Evolutionary conservation across 164 flowering plant genomes (phyloP).

Genomic region (Berberis vulgaris): DNA sequence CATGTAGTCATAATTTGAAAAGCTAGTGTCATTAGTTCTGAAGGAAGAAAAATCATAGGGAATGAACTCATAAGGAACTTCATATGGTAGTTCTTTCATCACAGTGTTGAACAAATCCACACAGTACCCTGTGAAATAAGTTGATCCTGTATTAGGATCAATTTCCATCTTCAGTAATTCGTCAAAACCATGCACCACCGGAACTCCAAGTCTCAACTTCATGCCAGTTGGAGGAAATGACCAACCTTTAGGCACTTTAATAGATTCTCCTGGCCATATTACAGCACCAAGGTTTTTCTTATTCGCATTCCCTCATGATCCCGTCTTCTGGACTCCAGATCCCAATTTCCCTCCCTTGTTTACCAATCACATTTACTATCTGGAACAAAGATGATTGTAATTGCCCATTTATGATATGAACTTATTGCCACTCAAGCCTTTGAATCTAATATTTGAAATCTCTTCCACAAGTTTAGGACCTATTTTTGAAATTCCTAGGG

Average conservation of each 20-base stretch:
- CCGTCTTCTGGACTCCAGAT: not conserved
- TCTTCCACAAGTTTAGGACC: not conserved
- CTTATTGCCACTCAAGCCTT: not conserved
- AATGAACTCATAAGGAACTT: not conserved
- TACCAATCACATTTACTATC: not conserved
- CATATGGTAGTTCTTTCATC: not conserved
- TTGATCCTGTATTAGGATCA: not conserved
- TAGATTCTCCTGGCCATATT: not conserved
- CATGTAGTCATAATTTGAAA: no score
- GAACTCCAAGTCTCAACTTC: not conserved
- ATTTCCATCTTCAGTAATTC: not conserved
- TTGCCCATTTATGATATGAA: not conserved
- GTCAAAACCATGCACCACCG: not conserved
- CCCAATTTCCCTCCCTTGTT: not conserved
- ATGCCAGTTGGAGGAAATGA: not conserved
- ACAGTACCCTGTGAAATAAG: not conserved
- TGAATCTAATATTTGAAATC: not conserved
- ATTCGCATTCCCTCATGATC: not conserved
- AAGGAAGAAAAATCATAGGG: not conserved
- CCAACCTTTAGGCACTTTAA: not conserved
- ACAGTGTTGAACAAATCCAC: not conserved
- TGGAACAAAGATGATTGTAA: not conserved
- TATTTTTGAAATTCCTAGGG: not conserved
- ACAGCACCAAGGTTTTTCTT: not conserved
- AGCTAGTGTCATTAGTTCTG: no score